A percentile compares a stretch with the other conserved stretches of the same genome.
Evolutionary conservation across 495 filamentous ascomycete genomes (phyloP).

Genomic region (Aspergillus sclerotiicarbonarius): DNA sequence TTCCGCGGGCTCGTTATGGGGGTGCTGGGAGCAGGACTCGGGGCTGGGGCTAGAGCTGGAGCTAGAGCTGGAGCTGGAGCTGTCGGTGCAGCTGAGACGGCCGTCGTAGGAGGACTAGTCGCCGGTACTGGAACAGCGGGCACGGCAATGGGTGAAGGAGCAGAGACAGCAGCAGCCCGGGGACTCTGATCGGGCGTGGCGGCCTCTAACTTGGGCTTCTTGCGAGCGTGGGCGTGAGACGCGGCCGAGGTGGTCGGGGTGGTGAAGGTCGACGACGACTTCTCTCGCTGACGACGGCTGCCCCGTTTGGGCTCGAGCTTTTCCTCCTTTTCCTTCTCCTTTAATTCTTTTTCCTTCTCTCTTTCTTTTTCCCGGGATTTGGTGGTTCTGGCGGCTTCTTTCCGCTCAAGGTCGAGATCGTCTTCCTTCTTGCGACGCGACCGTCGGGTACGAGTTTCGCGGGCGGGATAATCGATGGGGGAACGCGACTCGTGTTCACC

Average conservation of each 20-base stretch:
- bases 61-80: conserved; percentile 19
- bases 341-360: conserved; percentile 23
- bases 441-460: conserved; percentile 32
- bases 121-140: conserved; percentile 16
- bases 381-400: conserved; percentile 19
- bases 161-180: not conserved
- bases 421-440: conserved; percentile 51
- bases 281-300: conserved; percentile 40
- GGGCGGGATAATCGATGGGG: conserved; percentile 9
- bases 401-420: conserved; percentile 22
- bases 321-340: conserved; percentile 31
- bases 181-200: conserved; percentile 21
- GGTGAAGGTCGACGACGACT: conserved; percentile 31
- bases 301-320: conserved; percentile 31
- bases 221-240: conserved; percentile 39
- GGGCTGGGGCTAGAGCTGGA: conserved; percentile 11
- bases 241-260: conserved; percentile 23
- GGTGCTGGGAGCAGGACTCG: conserved; percentile 19
- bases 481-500: conserved; percentile 22
- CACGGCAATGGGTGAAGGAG: not conserved
- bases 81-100: conserved; percentile 13
- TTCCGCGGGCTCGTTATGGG: conserved; percentile 14
- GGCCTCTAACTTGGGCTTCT: conserved; percentile 48
- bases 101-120: conserved; percentile 8
- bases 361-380: conserved; percentile 30